Conservation (phyloP, 345 rosid genomes). For the Pistacia vera region DNA sequence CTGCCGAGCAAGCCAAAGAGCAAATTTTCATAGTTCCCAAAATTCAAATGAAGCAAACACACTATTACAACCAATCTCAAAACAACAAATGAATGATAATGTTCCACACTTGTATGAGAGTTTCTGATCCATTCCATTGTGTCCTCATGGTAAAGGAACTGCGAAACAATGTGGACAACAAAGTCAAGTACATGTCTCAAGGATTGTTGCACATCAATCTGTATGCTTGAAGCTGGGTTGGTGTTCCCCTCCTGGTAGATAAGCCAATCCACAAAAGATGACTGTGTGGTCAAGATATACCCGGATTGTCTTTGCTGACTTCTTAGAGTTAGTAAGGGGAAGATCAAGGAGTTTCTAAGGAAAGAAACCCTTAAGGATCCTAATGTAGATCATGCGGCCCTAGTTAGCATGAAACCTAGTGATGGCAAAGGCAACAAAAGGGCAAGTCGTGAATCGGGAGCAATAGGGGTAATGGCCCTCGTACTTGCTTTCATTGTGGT, state of each 20-base stretch:
- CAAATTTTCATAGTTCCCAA: constrained; percentile 12
- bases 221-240: neutral
- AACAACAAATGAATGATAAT: constrained; percentile 27
- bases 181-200: constrained; percentile 4
- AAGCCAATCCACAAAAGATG: constrained; percentile 49
- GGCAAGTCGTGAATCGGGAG: too few relatives aligned
- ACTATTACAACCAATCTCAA: constrained; percentile 34
- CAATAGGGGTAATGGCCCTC: too few relatives aligned
- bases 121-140: constrained; percentile 35
- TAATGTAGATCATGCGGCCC: too few relatives aligned
- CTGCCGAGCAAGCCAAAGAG: constrained; percentile 23
- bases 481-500: too few relatives aligned
- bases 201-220: constrained; percentile 1
- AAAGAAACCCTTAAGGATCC: too few relatives aligned
- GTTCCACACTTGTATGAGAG: neutral
- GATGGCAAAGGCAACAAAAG: too few relatives aligned
- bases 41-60: constrained; percentile 42
- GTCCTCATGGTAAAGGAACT: constrained; percentile 20
- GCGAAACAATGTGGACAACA: neutral
- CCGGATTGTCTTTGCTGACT: too few relatives aligned
- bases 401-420: too few relatives aligned
- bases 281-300: constrained; percentile 26
- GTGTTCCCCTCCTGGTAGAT: constrained; percentile 24
- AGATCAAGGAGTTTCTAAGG: too few relatives aligned
- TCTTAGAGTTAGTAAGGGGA: too few relatives aligned